Base-by-base conservation (phyloP, 2,329 filamentous ascomycete species). In the Fusarium cyanostomum region DNA sequence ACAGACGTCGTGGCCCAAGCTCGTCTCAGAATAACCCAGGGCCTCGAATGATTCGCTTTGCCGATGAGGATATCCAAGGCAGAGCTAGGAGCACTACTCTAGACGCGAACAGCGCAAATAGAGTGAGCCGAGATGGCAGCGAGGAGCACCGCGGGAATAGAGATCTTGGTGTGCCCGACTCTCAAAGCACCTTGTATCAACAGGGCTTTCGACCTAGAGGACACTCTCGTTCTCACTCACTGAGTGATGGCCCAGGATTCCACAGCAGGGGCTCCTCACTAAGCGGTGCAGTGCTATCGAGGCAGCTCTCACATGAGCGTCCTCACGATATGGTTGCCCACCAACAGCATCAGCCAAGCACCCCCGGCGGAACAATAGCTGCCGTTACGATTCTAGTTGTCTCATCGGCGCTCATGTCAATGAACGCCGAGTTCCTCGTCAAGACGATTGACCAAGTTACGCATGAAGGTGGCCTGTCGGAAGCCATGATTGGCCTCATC, bases 341-440 rank as follows among this genome's bases (percentile, higher is more conserved):
- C 8, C 21, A 44, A 6, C 50, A 56, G 0, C 31, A 46, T 24
- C 52, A 61, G 4, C 41, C 62, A 0, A 52, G 58, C 13, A 51
- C 62, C 31, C 56, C 39, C 0, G 62, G 66, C 2, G 64, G 73
- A 4, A 65, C 63, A 9, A 34, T 75, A 41, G 69, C 86, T 77
- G 28, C 86, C 5, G 68, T 86, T 0, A 55, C 83, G 7, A 73
- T 86, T 2, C 76, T 89, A 3, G 74, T 87, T 15, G 66, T 81
- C 7, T 81, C 83, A 0, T 88, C 86, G 8, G 79, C 75, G 1
- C 75, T 88, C 27, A 84, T 88, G 52, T 86, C 85, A 3, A 71
- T 86, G 35, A 87, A 84, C 60, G 85, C 86, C 51, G 85, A 88
- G 64, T 86, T 87, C 57, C 82, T 89, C 66, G 85, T 88, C 37